Evolutionary conservation across 2,329 filamentous ascomycete species (phyloP), one percentile per base, ranked within the genome.

Genomic region (Grosmannia huntii): DNA sequence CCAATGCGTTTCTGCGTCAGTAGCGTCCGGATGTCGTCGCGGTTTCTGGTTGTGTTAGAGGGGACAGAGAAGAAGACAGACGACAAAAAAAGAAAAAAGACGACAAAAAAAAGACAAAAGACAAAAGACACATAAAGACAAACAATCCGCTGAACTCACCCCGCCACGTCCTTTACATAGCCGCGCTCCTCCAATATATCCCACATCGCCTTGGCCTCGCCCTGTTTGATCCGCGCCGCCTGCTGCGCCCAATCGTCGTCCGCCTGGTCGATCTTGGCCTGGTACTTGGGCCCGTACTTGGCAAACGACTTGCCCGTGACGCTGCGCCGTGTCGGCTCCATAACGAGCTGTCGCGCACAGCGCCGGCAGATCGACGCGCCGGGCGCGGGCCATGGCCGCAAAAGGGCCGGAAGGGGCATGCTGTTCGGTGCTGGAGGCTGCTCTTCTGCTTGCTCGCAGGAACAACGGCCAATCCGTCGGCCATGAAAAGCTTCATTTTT

Each of bases 151-250:
- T 10, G n/a, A 11, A 68, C 79, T 63, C 75, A 89, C 86, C 86
- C 88, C 63, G 87, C 86, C 38, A 87, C 76, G 62, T 89, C 82
- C 66, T 91, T 88, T 61, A 92, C 75, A 62, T 82, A 84, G 50
- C 87, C 89, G 65, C 89, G 77, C 69, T 87, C 83, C 64, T 88
- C 81, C 14, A 94, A 75, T 21, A 85, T 65, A 56, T 82, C 79
- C 72, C 87, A 82, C 57, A 85, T 76, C 62, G 81, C 73, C 51
- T 72, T 72, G 53, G 69, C 58, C 63, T 79, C 70, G 51, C 83
- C 83, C 0, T 70, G 68, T 55, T 72, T 52, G 51, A 86, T 83
- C 59, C 67, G 65, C 41, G 70, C 59, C 3, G 80, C 79, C 56
- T 70, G 69, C 52, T 69, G 61, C 19, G 72, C 64, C 82, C 83